Conservation (phyloP, 805 yeast species). For the Saturnispora zaruensis region DNA sequence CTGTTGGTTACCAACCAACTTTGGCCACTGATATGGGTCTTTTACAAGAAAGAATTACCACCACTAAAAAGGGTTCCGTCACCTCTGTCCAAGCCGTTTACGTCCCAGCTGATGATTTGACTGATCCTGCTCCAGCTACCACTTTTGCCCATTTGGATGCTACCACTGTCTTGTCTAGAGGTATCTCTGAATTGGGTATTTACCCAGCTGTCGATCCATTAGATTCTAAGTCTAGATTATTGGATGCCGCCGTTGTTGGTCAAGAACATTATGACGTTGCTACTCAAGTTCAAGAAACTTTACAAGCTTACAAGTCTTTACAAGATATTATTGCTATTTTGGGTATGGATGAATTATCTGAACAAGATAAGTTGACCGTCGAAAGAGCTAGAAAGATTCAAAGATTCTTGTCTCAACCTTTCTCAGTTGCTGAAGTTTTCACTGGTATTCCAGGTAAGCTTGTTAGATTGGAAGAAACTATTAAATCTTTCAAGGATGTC, state of each 20-base stretch:
- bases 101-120: slow-evolving; percentile 99
- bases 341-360: slow-evolving; percentile 99
- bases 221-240: slow-evolving; percentile 97
- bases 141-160: slow-evolving; percentile 99
- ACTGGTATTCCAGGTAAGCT: slow-evolving; percentile 98
- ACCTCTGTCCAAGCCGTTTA: slow-evolving; percentile 99
- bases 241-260: slow-evolving; percentile 96
- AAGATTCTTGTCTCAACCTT: slow-evolving; percentile 99
- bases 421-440: slow-evolving; percentile 99
- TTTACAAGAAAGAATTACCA: slow-evolving; percentile 99
- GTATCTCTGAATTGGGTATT: slow-evolving; percentile 99
- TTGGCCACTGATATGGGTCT: slow-evolving; percentile 99
- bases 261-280: slow-evolving; percentile 98
- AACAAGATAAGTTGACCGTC: slow-evolving; percentile 96
- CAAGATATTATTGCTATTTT: slow-evolving; percentile 99
- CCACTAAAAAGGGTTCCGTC: slow-evolving; percentile 99
- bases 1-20: slow-evolving; percentile 99
- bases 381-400: slow-evolving; percentile 99
- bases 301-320: slow-evolving; percentile 98
- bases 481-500: slow-evolving; percentile 91
- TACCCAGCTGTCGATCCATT: slow-evolving; percentile 99
- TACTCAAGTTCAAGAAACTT: slow-evolving; percentile 90
- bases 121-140: slow-evolving; percentile 99
- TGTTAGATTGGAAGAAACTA: slow-evolving; percentile 93
- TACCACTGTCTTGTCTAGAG: slow-evolving; percentile 98